phyloP scores from a whole-genome alignment of 108 stramenopile genomes.

The Pseudonitzschia delicatissima region DNA sequence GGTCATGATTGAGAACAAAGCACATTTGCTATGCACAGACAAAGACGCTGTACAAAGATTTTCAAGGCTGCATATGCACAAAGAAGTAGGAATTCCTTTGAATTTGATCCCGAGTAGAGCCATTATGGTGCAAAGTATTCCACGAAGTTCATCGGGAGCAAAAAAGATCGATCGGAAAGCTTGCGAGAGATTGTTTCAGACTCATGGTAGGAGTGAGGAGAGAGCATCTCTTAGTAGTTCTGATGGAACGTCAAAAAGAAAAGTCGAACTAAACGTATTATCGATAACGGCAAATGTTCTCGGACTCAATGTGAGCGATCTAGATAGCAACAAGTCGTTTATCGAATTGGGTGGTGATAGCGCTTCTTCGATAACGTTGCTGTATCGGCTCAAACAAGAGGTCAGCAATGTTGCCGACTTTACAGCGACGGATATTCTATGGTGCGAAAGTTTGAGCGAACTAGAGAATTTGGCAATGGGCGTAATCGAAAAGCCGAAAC shows the following conservation, averaged over 20 bases:
- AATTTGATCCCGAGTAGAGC: slow-evolving; percentile 34
- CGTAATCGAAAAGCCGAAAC: background rate
- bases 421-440: slow-evolving; percentile 21
- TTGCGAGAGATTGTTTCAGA: slow-evolving; percentile 12
- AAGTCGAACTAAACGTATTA: background rate
- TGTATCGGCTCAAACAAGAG: slow-evolving; percentile 22
- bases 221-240: background rate
- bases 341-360: slow-evolving; percentile 48
- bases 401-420: background rate
- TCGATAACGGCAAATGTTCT: slow-evolving; percentile 21
- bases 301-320: background rate
- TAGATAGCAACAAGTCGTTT: slow-evolving; percentile 32
- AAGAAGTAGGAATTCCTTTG: slow-evolving; percentile 29
- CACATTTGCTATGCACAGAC: slow-evolving; percentile 22
- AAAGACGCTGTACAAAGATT: slow-evolving; percentile 10
- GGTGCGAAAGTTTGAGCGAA: slow-evolving; percentile 12
- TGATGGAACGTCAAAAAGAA: background rate
- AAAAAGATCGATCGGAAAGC: slow-evolving; percentile 30
- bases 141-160: slow-evolving; percentile 18
- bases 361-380: slow-evolving; percentile 33
- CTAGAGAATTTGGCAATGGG: background rate
- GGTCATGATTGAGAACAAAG: slow-evolving; percentile 17
- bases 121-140: slow-evolving; percentile 14
- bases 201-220: background rate
- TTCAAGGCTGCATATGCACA: slow-evolving; percentile 31